Conservation (phyloP, 768 basidiomycete species). For the Punctularia strigosozonata region DNA sequence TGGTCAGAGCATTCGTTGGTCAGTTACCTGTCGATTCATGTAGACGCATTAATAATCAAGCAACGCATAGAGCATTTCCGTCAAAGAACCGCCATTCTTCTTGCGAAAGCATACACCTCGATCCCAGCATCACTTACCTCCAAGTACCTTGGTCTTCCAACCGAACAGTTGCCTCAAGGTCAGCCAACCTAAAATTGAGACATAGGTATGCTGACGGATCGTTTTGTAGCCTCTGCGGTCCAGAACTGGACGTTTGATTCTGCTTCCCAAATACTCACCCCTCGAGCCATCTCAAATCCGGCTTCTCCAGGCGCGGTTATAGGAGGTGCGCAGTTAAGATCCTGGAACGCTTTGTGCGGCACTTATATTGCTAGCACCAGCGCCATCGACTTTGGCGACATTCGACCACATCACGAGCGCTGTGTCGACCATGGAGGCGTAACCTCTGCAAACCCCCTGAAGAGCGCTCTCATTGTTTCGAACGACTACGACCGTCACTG, state of each 20-base stretch:
- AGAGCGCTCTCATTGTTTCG: too few species aligned
- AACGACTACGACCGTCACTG: too few species aligned
- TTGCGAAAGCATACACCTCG: conserved; percentile 56
- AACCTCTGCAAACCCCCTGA: too few species aligned
- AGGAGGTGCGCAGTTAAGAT: too few species aligned
- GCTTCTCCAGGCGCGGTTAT: too few species aligned
- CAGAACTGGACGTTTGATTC: conserved; percentile 42
- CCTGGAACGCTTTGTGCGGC: too few species aligned
- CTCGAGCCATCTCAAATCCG: too few species aligned
- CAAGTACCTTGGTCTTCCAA: conserved; percentile 39
- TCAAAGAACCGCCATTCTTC: conserved; percentile 36
- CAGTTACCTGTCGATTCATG: too few species aligned
- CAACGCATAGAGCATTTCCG: conserved; percentile 42
- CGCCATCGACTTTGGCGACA: conserved; percentile 32
- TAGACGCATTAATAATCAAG: too few species aligned
- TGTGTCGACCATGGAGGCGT: too few species aligned
- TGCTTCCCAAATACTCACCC: conserved; percentile 32
- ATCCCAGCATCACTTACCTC: conserved; percentile 43
- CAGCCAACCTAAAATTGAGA: too few species aligned
- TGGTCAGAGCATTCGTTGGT: conserved; percentile 46
- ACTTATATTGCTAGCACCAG: too few species aligned
- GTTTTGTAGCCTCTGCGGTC: conserved; percentile 25
- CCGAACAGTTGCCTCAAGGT: conserved; percentile 22
- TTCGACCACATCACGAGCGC: conserved; percentile 6
- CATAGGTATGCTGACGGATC: conserved; percentile 4